phyloP scores from a whole-genome alignment of 257 asterid genomes.

The Perilla frutescens region DNA sequence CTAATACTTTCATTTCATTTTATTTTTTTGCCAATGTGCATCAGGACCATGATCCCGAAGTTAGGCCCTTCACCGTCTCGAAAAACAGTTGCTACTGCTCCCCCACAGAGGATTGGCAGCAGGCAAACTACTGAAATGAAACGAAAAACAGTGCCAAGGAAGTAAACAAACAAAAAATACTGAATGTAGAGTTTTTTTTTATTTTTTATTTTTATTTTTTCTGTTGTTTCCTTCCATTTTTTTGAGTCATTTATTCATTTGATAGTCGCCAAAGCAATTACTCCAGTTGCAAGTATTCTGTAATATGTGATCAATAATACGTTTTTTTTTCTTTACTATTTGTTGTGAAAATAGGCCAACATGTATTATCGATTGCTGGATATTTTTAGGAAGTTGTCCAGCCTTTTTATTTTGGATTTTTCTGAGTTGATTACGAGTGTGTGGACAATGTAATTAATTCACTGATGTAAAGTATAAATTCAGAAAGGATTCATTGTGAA shows the following conservation, averaged over 20 bases:
- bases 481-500: constrained; percentile 26
- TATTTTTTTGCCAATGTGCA: constrained; percentile 21
- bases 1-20: neutral
- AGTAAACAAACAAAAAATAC: constrained; percentile 40
- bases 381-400: constrained; percentile 21
- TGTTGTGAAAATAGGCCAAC: constrained; percentile 39
- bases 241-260: constrained; percentile 20
- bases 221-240: neutral
- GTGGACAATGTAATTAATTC: constrained; percentile 14
- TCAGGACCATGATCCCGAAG: constrained; percentile 69
- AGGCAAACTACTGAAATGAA: constrained; percentile 60
- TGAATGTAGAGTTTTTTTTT: constrained; percentile 19
- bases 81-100: constrained; percentile 52
- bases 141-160: constrained; percentile 70
- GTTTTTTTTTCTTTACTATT: constrained; percentile 16
- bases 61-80: constrained; percentile 71
- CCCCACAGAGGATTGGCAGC: constrained; percentile 53
- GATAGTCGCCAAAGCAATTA: constrained; percentile 54
- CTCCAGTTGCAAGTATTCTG: constrained; percentile 59
- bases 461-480: constrained; percentile 27
- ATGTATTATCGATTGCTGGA: constrained; percentile 36
- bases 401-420: constrained; percentile 18
- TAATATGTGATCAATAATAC: constrained; percentile 29
- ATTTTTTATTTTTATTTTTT: neutral
- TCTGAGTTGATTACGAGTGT: constrained; percentile 10